Evolutionary conservation across 257 asterid species (phyloP).

Genomic region (Buddleja alternifolia): DNA sequence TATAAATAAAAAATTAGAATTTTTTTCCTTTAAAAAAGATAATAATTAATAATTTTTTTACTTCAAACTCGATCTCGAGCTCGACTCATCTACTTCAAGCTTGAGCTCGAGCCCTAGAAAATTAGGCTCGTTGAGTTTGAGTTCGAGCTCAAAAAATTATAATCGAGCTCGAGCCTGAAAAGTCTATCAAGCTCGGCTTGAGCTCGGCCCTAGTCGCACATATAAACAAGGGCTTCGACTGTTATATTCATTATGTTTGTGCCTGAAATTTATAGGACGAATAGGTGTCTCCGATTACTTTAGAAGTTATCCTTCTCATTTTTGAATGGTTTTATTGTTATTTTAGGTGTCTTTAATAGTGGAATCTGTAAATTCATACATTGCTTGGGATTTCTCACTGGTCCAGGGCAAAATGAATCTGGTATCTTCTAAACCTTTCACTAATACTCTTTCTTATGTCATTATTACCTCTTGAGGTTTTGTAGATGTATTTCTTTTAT

Average conservation of each 20-base stretch:
- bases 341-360: constrained; percentile 70
- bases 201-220: too few species aligned
- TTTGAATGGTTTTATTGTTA: constrained; percentile 28
- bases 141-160: too few species aligned
- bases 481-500: constrained; percentile 12
- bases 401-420: constrained; percentile 83
- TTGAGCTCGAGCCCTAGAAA: too few species aligned
- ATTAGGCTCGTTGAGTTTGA: too few species aligned
- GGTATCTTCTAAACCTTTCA: constrained; percentile 55
- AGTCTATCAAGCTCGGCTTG: too few species aligned
- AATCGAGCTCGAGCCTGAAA: too few species aligned
- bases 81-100: too few species aligned
- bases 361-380: constrained; percentile 83
- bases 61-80: too few species aligned
- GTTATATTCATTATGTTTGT: constrained; percentile 11
- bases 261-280: constrained; percentile 18
- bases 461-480: constrained; percentile 21
- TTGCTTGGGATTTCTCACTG: constrained; percentile 99
- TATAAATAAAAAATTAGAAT: too few species aligned
- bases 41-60: too few species aligned
- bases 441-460: constrained; percentile 11
- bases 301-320: constrained; percentile 1
- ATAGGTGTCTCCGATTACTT: background rate
- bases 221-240: constrained; percentile 10
- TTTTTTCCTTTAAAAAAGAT: too few species aligned